Evolutionary conservation across 805 yeast species (phyloP), one percentile per base, ranked within the genome.

Genomic region (Yamadazyma olivae): DNA sequence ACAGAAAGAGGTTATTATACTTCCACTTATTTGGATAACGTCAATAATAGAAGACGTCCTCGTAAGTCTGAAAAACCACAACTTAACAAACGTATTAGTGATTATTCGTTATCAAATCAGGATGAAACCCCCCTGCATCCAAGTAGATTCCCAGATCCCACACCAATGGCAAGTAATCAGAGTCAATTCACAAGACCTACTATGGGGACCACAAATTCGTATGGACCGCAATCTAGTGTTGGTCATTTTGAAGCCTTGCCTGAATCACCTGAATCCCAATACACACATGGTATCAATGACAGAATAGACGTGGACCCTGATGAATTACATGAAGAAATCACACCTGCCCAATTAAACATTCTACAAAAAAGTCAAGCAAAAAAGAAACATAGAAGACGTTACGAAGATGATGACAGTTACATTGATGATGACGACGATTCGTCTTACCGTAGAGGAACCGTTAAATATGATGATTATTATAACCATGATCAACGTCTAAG

Each of bases 1-100:
- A 57, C 70, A 5, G 56, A 53, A n/a, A 54, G 57, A 29, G 73
- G 68, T n/a, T 66, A 67, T 50, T 67, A 49, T 38, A 55, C 71
- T 18, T 43, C 59, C 5, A 57, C 57, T 27, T 67, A 63, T 43
- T 54, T 67, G 12, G 64, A 60, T 36, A 44, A 40, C 19, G 45
- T 41, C 10, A 43, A 43, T 19, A 38, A 26, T 17, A 28, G 38
- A 34, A n/a, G n/a, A n/a, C n/a, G n/a, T n/a, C n/a, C n/a, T n/a
- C n/a, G n/a, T n/a, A n/a, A n/a, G n/a, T 16, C 15, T 6, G 17
- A 31, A 18, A 17, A 17, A 17, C 23, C 36, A 5, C 9, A 5
- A 13, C 9, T 10, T 26, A 28, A 15, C 18, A 24, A 18, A 25
- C 15, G 15, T 20, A 25, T 14, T 6, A 8, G 17, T 5, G 27